phyloP scores from a whole-genome alignment of 2,329 filamentous ascomycete genomes.

The Catunica adiposa region DNA sequence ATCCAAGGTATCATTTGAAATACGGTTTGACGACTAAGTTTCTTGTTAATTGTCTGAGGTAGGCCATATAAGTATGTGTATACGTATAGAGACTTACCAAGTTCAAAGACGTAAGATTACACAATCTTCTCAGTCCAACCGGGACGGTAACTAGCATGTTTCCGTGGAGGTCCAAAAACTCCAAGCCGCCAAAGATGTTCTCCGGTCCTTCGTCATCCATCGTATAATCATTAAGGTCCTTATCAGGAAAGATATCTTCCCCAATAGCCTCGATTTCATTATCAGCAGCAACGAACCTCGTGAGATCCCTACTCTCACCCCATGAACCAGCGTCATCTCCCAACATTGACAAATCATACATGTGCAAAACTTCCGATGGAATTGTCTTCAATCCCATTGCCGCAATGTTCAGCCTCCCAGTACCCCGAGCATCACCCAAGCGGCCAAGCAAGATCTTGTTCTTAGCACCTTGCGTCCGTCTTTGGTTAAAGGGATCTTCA shows the following conservation, averaged over 20 bases:
- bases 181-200: conserved; percentile 66
- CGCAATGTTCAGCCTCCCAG: conserved; percentile 75
- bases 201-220: conserved; percentile 49
- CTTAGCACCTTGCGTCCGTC: conserved; percentile 37
- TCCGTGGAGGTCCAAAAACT: conserved; percentile 70
- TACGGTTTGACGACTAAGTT: conserved; percentile 57
- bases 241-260: conserved; percentile 65
- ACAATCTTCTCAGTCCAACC: conserved; percentile 55
- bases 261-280: conserved; percentile 67
- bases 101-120: conserved; percentile 64
- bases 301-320: conserved; percentile 83
- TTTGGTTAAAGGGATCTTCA: conserved; percentile 54
- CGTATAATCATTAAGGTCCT: conserved; percentile 30
- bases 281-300: conserved; percentile 69
- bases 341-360: conserved; percentile 68
- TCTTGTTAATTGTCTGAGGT: background rate
- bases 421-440: conserved; percentile 53
- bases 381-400: conserved; percentile 66
- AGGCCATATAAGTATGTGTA: background rate
- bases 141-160: conserved; percentile 62
- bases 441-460: conserved; percentile 57
- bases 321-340: conserved; percentile 51
- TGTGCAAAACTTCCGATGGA: conserved; percentile 66
- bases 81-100: conserved; percentile 37
- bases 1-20: conserved; percentile 55